A percentile compares a stretch with the other conserved stretches of the same genome.
Evolutionary conservation across 2,329 filamentous ascomycete species (phyloP).

Genomic region (Alternaria viburni): DNA sequence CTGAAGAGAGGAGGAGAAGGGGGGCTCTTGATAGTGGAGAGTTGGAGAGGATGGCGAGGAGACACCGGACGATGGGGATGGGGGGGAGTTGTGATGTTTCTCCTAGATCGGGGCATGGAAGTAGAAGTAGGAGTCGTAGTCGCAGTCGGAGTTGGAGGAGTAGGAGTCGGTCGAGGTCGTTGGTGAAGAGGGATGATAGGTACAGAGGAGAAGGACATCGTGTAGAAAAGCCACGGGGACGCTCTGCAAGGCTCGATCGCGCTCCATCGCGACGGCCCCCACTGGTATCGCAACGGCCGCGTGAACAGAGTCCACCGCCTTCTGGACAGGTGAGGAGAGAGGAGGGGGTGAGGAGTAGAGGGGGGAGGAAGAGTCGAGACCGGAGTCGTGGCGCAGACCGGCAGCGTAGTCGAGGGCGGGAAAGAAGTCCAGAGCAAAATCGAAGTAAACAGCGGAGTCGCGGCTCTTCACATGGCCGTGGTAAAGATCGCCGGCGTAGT

Average conservation of each 20-base stretch:
- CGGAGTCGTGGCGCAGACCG: neutral
- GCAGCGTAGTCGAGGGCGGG: neutral
- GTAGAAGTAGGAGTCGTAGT: fast-evolving
- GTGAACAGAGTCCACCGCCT: neutral
- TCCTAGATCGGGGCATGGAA: neutral
- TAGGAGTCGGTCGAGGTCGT: neutral
- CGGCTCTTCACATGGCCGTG: neutral
- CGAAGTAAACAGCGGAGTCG: neutral
- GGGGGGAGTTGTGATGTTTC: neutral
- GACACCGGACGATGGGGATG: neutral
- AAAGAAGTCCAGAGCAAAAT: neutral
- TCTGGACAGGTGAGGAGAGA: neutral
- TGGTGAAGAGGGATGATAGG: neutral
- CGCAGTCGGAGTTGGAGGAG: neutral
- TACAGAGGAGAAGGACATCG: neutral
- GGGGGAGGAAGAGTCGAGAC: neutral
- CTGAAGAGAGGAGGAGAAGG: neutral
- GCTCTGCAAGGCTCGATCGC: neutral
- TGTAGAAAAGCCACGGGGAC: neutral
- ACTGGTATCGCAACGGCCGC: neutral
- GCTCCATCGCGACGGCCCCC: neutral
- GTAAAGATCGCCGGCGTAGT: neutral
- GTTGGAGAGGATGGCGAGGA: neutral
- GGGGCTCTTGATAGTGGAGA: neutral
- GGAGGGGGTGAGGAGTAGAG: neutral